A percentile compares a stretch with the other conserved stretches of the same genome.
Evolutionary conservation across 2,329 filamentous ascomycete species (phyloP).

Genomic region (Penicillium sp.): DNA sequence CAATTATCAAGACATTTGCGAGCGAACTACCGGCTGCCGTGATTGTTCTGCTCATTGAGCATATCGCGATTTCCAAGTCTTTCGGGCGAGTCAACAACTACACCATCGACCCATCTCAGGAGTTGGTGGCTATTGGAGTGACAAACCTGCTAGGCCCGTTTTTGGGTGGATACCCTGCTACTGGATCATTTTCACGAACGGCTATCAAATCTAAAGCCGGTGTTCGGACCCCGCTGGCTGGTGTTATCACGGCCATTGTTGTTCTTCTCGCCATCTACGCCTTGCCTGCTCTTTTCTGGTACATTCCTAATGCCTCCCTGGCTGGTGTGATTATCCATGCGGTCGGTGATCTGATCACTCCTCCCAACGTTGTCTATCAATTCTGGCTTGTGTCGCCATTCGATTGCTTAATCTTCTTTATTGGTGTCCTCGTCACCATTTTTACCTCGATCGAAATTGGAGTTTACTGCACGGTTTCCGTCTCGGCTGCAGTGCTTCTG

Average conservation of each 20-base stretch:
- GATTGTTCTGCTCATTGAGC: conserved; percentile 94
- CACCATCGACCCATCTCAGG: conserved; percentile 91
- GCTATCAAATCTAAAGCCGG: conserved; percentile 98
- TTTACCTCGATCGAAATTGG: conserved; percentile 90
- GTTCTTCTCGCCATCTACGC: conserved; percentile 91
- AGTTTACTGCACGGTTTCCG: conserved; percentile 82
- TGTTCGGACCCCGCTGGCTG: conserved; percentile 87
- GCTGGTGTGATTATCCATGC: conserved; percentile 95
- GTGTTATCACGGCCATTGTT: conserved; percentile 82
- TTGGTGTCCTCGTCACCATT: conserved; percentile 86
- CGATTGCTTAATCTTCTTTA: conserved; percentile 90
- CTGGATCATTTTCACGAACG: conserved; percentile 93
- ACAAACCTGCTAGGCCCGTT: conserved; percentile 90
- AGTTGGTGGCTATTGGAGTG: conserved; percentile 91
- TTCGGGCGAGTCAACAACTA: conserved; percentile 98
- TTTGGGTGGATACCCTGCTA: conserved; percentile 88
- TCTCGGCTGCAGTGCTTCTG: conserved; percentile 78
- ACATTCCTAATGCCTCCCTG: conserved; percentile 81
- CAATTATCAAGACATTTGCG: conserved; percentile 71
- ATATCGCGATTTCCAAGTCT: conserved; percentile 96
- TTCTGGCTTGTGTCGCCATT: conserved; percentile 94
- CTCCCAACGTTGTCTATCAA: conserved; percentile 88
- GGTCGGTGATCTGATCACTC: conserved; percentile 88
- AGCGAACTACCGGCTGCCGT: conserved; percentile 80
- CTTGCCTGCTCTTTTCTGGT: conserved; percentile 87